phyloP scores from a whole-genome alignment of 345 rosid genomes.

The Lepidium aucheri region DNA sequence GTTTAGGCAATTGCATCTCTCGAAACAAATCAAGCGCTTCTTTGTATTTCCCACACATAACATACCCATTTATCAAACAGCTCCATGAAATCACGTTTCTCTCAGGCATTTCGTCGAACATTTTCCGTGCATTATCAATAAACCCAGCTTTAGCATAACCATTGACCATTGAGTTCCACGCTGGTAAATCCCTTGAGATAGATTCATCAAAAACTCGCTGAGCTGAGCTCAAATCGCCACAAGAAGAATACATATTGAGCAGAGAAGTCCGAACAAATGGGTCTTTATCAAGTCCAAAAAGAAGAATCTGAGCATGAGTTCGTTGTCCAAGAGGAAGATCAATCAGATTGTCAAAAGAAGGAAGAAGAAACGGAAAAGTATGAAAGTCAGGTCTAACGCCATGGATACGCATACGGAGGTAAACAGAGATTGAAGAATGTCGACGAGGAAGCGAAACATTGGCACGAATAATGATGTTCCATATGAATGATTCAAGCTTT shows the following conservation, averaged over 20 bases:
- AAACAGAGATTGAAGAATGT: slow-evolving; percentile 30
- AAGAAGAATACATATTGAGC: slow-evolving; percentile 39
- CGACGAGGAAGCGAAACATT: not conserved
- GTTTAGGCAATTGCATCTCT: slow-evolving; percentile 34
- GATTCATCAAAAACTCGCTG: slow-evolving; percentile 39
- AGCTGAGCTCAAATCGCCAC: slow-evolving; percentile 25
- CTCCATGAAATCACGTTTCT: slow-evolving; percentile 53
- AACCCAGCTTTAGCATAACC: slow-evolving; percentile 29
- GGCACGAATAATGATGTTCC: slow-evolving; percentile 42
- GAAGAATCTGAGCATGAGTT: slow-evolving; percentile 50
- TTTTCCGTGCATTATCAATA: slow-evolving; percentile 28
- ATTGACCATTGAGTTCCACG: slow-evolving; percentile 49
- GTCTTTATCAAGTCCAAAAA: slow-evolving; percentile 38
- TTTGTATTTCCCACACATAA: slow-evolving; percentile 35
- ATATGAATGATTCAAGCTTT: slow-evolving; percentile 40
- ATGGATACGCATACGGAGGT: slow-evolving; percentile 44
- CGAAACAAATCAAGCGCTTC: slow-evolving; percentile 41
- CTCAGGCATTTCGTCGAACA: slow-evolving; percentile 45
- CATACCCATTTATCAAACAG: slow-evolving; percentile 44
- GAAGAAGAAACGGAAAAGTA: slow-evolving; percentile 44
- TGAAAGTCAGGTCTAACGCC: slow-evolving; percentile 40
- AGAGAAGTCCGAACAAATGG: slow-evolving; percentile 34
- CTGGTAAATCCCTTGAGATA: slow-evolving; percentile 27
- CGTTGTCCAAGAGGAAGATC: slow-evolving; percentile 43
- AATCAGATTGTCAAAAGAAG: slow-evolving; percentile 22